phyloP scores from a whole-genome alignment of 192 early-diverging fungal species.

The Backusella tarrabulga region DNA sequence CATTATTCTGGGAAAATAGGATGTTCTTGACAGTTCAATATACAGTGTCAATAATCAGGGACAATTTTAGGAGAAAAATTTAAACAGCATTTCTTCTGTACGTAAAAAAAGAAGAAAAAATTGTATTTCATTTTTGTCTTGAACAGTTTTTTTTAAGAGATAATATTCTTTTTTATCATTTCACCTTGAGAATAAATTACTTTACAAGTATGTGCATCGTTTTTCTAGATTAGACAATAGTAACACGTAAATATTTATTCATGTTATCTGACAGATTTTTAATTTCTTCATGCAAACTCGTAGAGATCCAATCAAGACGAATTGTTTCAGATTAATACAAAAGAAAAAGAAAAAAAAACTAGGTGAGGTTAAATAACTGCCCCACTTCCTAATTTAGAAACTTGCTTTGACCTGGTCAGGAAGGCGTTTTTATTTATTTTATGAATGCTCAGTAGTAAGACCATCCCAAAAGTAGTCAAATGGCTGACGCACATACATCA shows the following conservation, averaged over 20 bases:
- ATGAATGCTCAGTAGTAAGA: neutral
- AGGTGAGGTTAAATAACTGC: neutral
- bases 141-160: neutral
- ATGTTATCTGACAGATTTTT: constrained; percentile 1
- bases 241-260: neutral
- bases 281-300: neutral
- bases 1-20: neutral
- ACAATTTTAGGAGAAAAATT: neutral
- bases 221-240: neutral
- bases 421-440: constrained; percentile 2
- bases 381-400: neutral
- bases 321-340: neutral
- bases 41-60: neutral
- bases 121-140: neutral
- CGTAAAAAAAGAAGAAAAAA: neutral
- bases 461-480: neutral
- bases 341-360: neutral
- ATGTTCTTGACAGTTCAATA: neutral
- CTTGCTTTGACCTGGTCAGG: neutral
- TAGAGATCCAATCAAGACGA: neutral
- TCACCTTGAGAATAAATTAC: neutral
- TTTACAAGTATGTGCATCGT: neutral
- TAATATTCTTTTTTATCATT: neutral
- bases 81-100: neutral
- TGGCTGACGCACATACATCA: constrained; percentile 5